Evolutionary conservation across 1,139 yeast genomes (phyloP).

Genomic region (Komagataea norvegica): DNA sequence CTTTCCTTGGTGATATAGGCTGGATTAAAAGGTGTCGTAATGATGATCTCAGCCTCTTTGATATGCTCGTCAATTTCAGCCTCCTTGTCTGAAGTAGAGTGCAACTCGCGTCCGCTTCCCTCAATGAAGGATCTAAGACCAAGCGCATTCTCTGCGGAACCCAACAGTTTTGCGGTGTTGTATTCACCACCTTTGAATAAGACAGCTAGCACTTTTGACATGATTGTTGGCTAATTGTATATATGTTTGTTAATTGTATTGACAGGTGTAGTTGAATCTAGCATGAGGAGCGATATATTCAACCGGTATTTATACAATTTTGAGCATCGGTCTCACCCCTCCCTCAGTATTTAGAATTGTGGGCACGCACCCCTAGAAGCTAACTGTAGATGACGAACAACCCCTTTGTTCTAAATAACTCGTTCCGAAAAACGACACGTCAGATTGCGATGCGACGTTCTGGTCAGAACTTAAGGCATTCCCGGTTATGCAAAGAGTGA

Average conservation of each 20-base stretch:
- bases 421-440: background rate
- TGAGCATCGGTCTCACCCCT: background rate
- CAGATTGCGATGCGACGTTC: too few relatives aligned
- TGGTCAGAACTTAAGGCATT: too few relatives aligned
- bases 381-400: background rate
- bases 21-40: conserved; percentile 83
- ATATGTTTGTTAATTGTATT: background rate
- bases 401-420: background rate
- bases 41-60: conserved; percentile 68
- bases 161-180: conserved; percentile 44
- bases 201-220: conserved; percentile 25
- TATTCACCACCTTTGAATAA: conserved; percentile 28
- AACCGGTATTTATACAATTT: too few relatives aligned
- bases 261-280: too few relatives aligned
- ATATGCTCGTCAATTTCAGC: conserved; percentile 60
- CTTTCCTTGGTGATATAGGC: conserved; percentile 68
- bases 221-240: background rate
- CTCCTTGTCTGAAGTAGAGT: conserved; percentile 66
- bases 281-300: too few relatives aligned
- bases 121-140: conserved; percentile 67
- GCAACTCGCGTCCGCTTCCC: conserved; percentile 60
- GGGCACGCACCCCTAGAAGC: background rate
- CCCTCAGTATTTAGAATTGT: background rate
- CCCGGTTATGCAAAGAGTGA: too few relatives aligned
- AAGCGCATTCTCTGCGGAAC: conserved; percentile 71